Evolutionary conservation across 2,329 filamentous ascomycete species (phyloP).

Genomic region (Orbilia javanica): DNA sequence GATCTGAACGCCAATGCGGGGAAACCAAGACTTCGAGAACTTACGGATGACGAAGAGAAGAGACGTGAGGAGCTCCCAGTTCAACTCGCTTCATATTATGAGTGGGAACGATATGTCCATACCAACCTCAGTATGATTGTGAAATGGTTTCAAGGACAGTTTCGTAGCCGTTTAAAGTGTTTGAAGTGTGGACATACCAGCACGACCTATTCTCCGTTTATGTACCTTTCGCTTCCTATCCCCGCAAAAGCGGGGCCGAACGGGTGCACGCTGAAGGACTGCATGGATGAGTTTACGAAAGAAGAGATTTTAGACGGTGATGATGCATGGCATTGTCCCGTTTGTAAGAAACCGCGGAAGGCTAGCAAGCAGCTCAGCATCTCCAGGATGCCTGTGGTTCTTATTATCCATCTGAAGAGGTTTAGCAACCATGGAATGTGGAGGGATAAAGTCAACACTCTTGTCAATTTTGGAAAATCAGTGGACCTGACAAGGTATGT

Average conservation of each 20-base stretch:
- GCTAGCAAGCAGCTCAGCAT: conserved; percentile 79
- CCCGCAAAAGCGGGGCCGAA: conserved; percentile 62
- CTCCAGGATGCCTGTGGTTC: conserved; percentile 81
- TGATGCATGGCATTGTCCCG: conserved; percentile 78
- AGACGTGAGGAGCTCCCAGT: conserved; percentile 73
- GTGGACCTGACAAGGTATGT: conserved; percentile 74
- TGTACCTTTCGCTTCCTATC: conserved; percentile 67
- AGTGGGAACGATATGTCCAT: conserved; percentile 79
- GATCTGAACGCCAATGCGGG: conserved; percentile 82
- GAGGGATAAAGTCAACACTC: conserved; percentile 77
- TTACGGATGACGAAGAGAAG: conserved; percentile 73
- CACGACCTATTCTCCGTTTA: conserved; percentile 75
- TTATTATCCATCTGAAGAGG: conserved; percentile 82
- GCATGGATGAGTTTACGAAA: conserved; percentile 77
- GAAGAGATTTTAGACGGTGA: conserved; percentile 77
- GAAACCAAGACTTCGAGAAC: conserved; percentile 70
- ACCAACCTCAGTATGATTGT: conserved; percentile 82
- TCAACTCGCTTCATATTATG: conserved; percentile 76
- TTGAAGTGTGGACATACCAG: conserved; percentile 74
- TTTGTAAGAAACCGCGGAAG: conserved; percentile 76
- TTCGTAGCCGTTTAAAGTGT: conserved; percentile 74
- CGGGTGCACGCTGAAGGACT: conserved; percentile 70
- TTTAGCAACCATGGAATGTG: conserved; percentile 71
- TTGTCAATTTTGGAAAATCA: conserved; percentile 81
- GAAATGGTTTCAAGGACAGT: conserved; percentile 80